Evolutionary conservation across 257 asterid species (phyloP).

Genomic region (Datura wrightii): DNA sequence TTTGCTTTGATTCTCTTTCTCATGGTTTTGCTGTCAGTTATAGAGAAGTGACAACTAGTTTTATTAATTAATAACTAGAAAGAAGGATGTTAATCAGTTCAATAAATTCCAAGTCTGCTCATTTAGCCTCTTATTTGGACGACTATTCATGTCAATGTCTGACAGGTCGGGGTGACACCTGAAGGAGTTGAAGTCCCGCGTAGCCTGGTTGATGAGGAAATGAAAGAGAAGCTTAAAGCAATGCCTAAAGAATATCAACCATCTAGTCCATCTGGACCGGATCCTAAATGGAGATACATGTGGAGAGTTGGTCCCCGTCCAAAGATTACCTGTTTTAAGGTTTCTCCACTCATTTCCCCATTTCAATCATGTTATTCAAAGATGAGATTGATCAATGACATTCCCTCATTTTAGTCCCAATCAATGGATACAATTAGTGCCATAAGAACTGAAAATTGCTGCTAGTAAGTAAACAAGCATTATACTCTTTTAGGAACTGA

Average conservation of each 20-base stretch:
- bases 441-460: slow-evolving; percentile 27
- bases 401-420: neutral
- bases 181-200: slow-evolving; percentile 99
- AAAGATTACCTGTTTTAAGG: slow-evolving; percentile 75
- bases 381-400: slow-evolving; percentile 1
- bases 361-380: slow-evolving; percentile 17
- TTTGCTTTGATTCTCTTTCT: slow-evolving; percentile 13
- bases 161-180: slow-evolving; percentile 96
- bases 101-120: slow-evolving; percentile 9
- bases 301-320: slow-evolving; percentile 98
- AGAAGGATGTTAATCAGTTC: neutral
- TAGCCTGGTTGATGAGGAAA: slow-evolving; percentile 83
- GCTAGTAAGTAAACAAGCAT: slow-evolving; percentile 36
- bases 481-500: slow-evolving; percentile 68
- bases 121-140: slow-evolving; percentile 20
- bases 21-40: slow-evolving; percentile 6
- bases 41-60: neutral
- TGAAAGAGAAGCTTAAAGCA: slow-evolving; percentile 77
- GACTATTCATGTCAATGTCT: slow-evolving; percentile 33
- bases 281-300: slow-evolving; percentile 99
- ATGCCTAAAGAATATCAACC: slow-evolving; percentile 76
- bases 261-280: slow-evolving; percentile 78
- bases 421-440: slow-evolving; percentile 21
- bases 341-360: slow-evolving; percentile 34
- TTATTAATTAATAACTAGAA: neutral